These are phyloP conservation scores for Protea cynaroides DNA, from an alignment of 164 flowering plant species.

Conservation along the genomic window DNA sequence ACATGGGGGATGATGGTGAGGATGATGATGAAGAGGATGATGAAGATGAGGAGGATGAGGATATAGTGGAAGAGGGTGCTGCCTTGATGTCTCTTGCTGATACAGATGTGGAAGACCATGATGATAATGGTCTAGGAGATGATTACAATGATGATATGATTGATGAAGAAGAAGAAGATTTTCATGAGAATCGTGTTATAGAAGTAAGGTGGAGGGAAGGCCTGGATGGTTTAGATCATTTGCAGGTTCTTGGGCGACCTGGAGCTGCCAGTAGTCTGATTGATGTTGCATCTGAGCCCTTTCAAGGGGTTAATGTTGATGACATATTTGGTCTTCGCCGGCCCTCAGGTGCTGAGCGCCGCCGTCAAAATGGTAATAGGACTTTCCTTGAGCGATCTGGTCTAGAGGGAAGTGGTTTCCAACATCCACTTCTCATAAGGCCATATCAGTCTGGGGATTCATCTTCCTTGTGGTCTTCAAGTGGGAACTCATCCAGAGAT, in stretches of 20 bases:
- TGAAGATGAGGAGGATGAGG: constrained; percentile 85
- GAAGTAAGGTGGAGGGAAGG: constrained; percentile 95
- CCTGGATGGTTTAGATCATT: constrained; percentile 78
- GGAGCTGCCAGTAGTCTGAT: constrained; percentile 59
- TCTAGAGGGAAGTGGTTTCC: constrained; percentile 60
- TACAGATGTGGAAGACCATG: constrained; percentile 92
- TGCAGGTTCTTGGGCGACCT: constrained; percentile 85
- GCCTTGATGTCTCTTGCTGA: constrained; percentile 83
- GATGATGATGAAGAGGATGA: constrained; percentile 80
- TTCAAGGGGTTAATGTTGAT: constrained; percentile 88
- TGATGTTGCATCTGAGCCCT: constrained; percentile 82
- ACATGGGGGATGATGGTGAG: constrained; percentile 82
- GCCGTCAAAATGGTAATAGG: constrained; percentile 54
- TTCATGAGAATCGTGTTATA: constrained; percentile 77
- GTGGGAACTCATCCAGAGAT: constrained; percentile 54
- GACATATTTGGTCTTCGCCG: constrained; percentile 81
- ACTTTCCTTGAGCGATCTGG: constrained; percentile 60
- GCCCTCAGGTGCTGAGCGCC: constrained; percentile 68
- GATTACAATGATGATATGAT: constrained; percentile 85
- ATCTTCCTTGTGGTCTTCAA: constrained; percentile 54
- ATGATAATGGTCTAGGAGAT: constrained; percentile 79
- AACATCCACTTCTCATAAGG: constrained; percentile 84
- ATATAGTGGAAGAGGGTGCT: constrained; percentile 83
- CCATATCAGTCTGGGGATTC: constrained; percentile 64
- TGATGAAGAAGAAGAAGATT: constrained; percentile 95